Evolutionary conservation across 176 grass and related monocot species (phyloP), one percentile per base, ranked within the genome.

Genomic region (Eleusine coracana): DNA sequence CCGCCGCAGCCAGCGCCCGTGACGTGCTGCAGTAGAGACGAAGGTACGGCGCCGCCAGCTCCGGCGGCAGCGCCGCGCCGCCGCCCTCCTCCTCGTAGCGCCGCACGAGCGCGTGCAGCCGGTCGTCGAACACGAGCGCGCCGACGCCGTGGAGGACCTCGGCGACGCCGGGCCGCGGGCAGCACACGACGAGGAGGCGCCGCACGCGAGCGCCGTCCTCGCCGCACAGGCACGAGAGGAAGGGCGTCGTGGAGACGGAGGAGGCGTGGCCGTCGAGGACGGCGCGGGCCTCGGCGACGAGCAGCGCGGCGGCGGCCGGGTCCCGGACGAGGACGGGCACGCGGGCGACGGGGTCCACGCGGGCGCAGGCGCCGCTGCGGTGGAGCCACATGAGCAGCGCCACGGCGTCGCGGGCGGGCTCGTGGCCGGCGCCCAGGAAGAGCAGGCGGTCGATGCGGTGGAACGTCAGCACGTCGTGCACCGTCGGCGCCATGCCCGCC

Each of bases 301-400:
- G 13, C 62, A 45, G 77, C 70, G 88, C 88, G n/a, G 87, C 63
- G 66, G 58, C 25, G 52, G 3, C 5, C 10, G 65, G 71, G 71
- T 80, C 80, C 27, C 14, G 71, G 11, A 87, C 52, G 8, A 21
- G 1, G 29, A 10, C 2, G 50, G 29, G 17, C 55, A 88, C 66
- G 58, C 78, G 60, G 59, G 21, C 18, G 28, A 89, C 58, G 67
- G 81, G 73, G 66, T 96, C 86, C 20, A 74, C 71, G 40, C 74
- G 20, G 20, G 11, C 66, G 59, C 25, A 28, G 60, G 10, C 58
- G 66, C 25, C 1, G 55, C 44, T 46, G 44, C 42, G 76, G 79
- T 92, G 83, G 10, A 91, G 46, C 93, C 90, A 96, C 86, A 92
- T 92, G 71, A 92, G 85, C 10, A 96, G 86, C 48, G 90, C 83